Evolutionary conservation across 106 monocot genomes (phyloP).

Genomic region (Apostasia shenzhenica): DNA sequence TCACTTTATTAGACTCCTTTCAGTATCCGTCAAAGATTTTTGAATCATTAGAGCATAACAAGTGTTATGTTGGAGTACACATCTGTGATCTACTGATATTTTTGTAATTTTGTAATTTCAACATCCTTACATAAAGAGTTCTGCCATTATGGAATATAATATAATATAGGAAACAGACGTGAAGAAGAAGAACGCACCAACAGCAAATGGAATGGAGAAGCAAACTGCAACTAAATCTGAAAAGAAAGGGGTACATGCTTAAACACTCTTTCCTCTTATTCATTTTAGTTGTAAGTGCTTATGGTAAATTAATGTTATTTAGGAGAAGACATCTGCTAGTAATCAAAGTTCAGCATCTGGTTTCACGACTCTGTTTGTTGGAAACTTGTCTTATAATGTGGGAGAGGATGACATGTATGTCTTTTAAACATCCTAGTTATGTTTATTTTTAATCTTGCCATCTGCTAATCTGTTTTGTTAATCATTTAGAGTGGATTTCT

Average conservation of each 20-base stretch:
- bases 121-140: no score
- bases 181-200: constrained; percentile 42
- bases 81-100: no score
- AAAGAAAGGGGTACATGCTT: constrained; percentile 18
- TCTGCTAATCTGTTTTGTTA: background rate
- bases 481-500: constrained; percentile 57
- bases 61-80: no score
- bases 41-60: no score
- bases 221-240: constrained; percentile 16
- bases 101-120: no score
- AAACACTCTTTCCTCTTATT: background rate
- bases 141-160: no score
- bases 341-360: constrained; percentile 28
- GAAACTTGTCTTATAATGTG: constrained; percentile 51
- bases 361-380: constrained; percentile 65
- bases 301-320: constrained; percentile 3
- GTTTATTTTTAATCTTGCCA: background rate
- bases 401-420: constrained; percentile 64
- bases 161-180: constrained; percentile 32
- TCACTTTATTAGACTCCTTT: no score
- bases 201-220: constrained; percentile 5
- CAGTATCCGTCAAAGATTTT: no score
- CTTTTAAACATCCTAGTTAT: background rate
- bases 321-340: constrained; percentile 51
- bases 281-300: background rate